Evolutionary conservation across 345 rosid genomes (phyloP), one percentile per base, ranked within the genome.

Genomic region (Mercurialis annua): DNA sequence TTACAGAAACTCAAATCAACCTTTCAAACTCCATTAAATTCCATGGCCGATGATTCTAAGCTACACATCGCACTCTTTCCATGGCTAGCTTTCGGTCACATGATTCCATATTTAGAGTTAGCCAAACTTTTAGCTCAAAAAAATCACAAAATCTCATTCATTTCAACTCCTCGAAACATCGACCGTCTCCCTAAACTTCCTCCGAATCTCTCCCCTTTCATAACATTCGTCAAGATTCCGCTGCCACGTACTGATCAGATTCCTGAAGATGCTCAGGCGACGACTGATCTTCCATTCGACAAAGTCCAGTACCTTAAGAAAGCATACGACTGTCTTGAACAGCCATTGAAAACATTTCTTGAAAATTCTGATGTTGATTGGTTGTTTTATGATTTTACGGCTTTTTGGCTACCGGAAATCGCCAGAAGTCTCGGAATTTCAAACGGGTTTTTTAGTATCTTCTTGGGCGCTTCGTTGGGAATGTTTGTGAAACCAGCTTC

Each of bases 21-120:
- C n/a, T n/a, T n/a, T n/a, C n/a, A n/a, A n/a, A n/a, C n/a, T n/a
- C n/a, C n/a, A n/a, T n/a, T 15, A n/a, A n/a, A n/a, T 18, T 49
- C 31, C 10, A 59, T 59, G 64, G 64, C 64, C 10, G 23, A 18
- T 23, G 3, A 44, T 26, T 23, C 43, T 18, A 51, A 51, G 68
- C 67, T 62, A 20, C 74, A 70, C 30, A 53, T 70, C 0, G 68
- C 68, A 3, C 16, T 63, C n/a, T 70, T 70, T 26, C 74, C 74
- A 43, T n/a, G n/a, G n/a, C n/a, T n/a, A n/a, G n/a, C n/a, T n/a
- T n/a, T n/a, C n/a, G n/a, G n/a, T n/a, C n/a, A 70, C 56, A 53
- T 70, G 17, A 51, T 70, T 16, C 74, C 74, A 26, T 53, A 15
- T 24, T 12, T 70, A 43, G 67, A 61, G 59, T 51, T 70, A 14